These are phyloP conservation scores for Combretum micranthum DNA, from an alignment of 345 rosid genomes.

Conservation along the genomic window DNA sequence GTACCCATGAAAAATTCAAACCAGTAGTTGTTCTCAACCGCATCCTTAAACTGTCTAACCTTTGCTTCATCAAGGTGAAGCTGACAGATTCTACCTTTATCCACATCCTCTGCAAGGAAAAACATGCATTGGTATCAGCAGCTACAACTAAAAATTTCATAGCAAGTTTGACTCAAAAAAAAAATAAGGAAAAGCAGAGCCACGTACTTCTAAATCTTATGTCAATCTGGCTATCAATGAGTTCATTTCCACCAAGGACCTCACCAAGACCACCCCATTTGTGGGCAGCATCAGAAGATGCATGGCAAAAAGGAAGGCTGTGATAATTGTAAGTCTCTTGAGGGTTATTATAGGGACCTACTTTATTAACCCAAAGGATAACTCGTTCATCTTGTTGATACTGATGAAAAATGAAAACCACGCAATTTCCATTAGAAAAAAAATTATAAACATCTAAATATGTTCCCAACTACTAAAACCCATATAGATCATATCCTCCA, in stretches of 20 bases:
- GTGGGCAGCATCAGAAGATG: slow-evolving; percentile 54
- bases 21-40: slow-evolving; percentile 86
- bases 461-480: no score
- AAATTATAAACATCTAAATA: no score
- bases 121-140: no score
- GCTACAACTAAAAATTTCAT: no score
- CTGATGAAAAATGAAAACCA: slow-evolving; percentile 32
- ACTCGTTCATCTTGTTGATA: slow-evolving; percentile 74
- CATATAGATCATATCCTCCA: no score
- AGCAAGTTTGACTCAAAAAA: no score
- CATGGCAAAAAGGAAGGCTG: slow-evolving; percentile 95
- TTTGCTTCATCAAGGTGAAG: slow-evolving; percentile 57
- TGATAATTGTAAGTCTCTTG: slow-evolving; percentile 98
- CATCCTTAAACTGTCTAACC: slow-evolving; percentile 80
- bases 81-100: slow-evolving; percentile 48
- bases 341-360: slow-evolving; percentile 98
- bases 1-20: slow-evolving; percentile 95
- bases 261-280: slow-evolving; percentile 99
- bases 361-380: slow-evolving; percentile 97
- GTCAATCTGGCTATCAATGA: slow-evolving; percentile 82
- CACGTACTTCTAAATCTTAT: slow-evolving; percentile 82
- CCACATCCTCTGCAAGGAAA: slow-evolving; percentile 46
- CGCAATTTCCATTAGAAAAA: background rate
- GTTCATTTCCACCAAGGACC: slow-evolving; percentile 99
- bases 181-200: background rate